Percentiles rank a stretch among this genome's conserved stretches.
phyloP scores from a whole-genome alignment of 2,329 filamentous ascomycete genomes.

The Curvularia sp. region DNA sequence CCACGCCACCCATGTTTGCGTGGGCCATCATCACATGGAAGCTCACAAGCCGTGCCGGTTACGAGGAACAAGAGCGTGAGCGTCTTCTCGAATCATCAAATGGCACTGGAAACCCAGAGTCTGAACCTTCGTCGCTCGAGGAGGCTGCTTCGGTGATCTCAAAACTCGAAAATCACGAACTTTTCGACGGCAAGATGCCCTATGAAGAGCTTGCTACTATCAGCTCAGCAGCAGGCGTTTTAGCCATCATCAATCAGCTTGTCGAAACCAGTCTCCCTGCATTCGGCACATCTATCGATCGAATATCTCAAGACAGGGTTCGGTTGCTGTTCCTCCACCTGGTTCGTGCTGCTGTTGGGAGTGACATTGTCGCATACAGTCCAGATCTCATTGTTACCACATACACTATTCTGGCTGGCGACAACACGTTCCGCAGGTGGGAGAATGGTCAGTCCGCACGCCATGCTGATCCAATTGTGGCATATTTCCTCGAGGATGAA shows the following conservation, averaged over 20 bases:
- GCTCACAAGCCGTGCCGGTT: conserved; percentile 29
- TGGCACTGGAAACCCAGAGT: conserved; percentile 19
- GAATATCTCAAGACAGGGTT: conserved; percentile 66
- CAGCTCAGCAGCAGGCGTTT: conserved; percentile 34
- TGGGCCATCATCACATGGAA: conserved; percentile 72
- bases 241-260: conserved; percentile 37
- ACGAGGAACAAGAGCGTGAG: conserved; percentile 41
- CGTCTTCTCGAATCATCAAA: conserved; percentile 32
- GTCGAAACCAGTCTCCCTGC: conserved; percentile 37
- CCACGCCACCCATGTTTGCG: conserved; percentile 76
- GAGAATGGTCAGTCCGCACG: conserved; percentile 28
- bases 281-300: conserved; percentile 58
- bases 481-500: conserved; percentile 64
- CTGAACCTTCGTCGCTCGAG: conserved; percentile 34
- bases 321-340: conserved; percentile 73
- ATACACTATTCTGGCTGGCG: conserved; percentile 66
- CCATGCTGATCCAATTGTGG: conserved; percentile 49
- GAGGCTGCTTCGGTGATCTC: conserved; percentile 36
- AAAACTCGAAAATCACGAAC: conserved; percentile 32
- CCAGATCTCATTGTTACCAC: conserved; percentile 72
- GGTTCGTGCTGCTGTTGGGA: conserved; percentile 68
- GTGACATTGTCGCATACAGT: conserved; percentile 70
- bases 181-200: conserved; percentile 36
- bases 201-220: conserved; percentile 37
- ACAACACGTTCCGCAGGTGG: conserved; percentile 50